Base-by-base conservation (phyloP, 192 early-diverging fungal genomes). In the Chytriomyces hyalinus region DNA sequence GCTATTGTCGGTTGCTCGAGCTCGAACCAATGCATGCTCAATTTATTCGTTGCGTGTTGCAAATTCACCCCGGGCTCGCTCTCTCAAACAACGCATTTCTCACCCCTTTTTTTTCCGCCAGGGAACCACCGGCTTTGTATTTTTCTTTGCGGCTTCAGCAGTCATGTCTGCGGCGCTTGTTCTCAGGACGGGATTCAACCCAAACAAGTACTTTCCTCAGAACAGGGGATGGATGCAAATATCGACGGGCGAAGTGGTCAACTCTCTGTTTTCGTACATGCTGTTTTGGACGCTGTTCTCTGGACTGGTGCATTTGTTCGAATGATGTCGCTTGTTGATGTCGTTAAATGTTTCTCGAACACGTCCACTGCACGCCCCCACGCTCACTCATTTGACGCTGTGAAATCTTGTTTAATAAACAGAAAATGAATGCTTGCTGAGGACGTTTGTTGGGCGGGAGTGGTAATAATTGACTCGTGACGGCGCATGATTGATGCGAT, bases 231-330 rank as follows among this genome's bases (percentile, higher is more conserved):
- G 17, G 47, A 7, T 78, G 15, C 60, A 77, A 22, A 87, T 89
- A 61, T 70, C 90, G 45, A 82, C 84, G 15, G 84, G 84, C 6
- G 88, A 91, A 49, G 90, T 90, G 11, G 77, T 90, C 46, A 70
- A 87, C 44, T 65, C 80, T 2, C 74, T 92, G 17, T 82, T 92
- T 66, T 86, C 86, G 59, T 93, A 87, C 78, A 84, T 90, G 49
- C 77, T 93, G 57, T 93, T 93, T 75, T 90, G 90, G 80, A 93
- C 92, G 11, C 75, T 93, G 68, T 82, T 91, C 50, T 89, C 91
- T 51, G 90, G 90, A 62, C 80, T 92, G 68, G 89, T 93, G 22
- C 92, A 92, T 77, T 81, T 92, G 53, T 92, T 91, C 75, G 88
- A 92, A 73, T 91, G 88, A 73, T 4, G 63, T 28, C 63, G 2